Conservation (phyloP, 768 basidiomycete genomes). For the Mycena olivaceomarginata region DNA sequence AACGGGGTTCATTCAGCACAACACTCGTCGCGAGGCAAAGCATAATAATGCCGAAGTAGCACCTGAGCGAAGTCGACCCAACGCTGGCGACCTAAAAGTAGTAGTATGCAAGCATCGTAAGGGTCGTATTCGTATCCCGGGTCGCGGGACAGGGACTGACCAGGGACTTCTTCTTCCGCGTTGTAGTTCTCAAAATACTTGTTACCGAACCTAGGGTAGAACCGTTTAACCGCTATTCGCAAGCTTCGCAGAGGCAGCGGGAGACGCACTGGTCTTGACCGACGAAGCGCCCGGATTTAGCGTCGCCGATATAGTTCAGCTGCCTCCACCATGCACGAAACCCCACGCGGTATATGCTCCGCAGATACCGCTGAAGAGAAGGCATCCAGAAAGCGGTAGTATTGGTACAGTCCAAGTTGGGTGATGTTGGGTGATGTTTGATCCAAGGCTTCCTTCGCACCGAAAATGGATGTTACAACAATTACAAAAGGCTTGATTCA, state of each 20-base stretch:
- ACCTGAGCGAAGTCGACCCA: slow-evolving; percentile 98
- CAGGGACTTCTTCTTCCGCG: slow-evolving; percentile 91
- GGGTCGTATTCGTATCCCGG: background rate
- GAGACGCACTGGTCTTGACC: slow-evolving; percentile 89
- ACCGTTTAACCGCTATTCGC: slow-evolving; percentile 4
- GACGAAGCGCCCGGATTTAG: slow-evolving; percentile 87
- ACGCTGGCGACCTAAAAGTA: slow-evolving; percentile 87
- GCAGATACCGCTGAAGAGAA: slow-evolving; percentile 85
- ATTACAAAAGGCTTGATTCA: background rate
- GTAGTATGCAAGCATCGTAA: background rate
- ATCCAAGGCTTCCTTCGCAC: background rate
- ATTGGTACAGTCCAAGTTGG: slow-evolving; percentile 19
- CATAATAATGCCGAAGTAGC: slow-evolving; percentile 39
- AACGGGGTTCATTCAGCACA: slow-evolving; percentile 1
- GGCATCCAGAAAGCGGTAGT: slow-evolving; percentile 66
- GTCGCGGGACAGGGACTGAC: slow-evolving; percentile 57
- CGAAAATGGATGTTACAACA: background rate
- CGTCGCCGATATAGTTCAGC: slow-evolving; percentile 95
- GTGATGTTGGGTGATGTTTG: slow-evolving; percentile 22
- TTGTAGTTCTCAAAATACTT: slow-evolving; percentile 95
- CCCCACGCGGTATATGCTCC: slow-evolving; percentile 85
- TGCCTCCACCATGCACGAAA: slow-evolving; percentile 93
- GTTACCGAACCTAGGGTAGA: slow-evolving; percentile 87
- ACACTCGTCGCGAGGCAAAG: background rate
- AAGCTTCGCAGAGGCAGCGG: slow-evolving; percentile 10